These are phyloP conservation scores for Zoysia pacifica DNA, from an alignment of 176 grass and related monocot species.

Conservation along the genomic window DNA sequence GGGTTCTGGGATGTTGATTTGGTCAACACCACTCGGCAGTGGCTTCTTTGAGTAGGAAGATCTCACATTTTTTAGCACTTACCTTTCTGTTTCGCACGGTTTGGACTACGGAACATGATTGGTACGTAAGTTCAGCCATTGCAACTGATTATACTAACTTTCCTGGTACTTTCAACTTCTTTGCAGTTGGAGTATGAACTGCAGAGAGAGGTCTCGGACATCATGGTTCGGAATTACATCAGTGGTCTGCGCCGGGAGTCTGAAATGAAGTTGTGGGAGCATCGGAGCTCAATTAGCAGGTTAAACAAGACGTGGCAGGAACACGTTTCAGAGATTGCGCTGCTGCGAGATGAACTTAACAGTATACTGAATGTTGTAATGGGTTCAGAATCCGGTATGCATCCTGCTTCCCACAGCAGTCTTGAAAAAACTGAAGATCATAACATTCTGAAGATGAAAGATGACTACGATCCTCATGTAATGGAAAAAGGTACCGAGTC, in stretches of 20 bases:
- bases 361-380: constrained; percentile 28
- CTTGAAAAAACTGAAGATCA: constrained; percentile 48
- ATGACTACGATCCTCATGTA: constrained; percentile 36
- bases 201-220: constrained; percentile 51
- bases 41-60: neutral
- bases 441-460: constrained; percentile 39
- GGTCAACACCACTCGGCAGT: neutral
- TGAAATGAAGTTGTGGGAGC: constrained; percentile 60
- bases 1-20: neutral
- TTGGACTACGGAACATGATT: neutral
- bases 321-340: constrained; percentile 41
- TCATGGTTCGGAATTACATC: constrained; percentile 57
- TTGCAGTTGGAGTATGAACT: constrained; percentile 66
- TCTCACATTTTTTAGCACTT: neutral
- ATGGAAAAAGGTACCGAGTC: constrained; percentile 30
- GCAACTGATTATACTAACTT: neutral
- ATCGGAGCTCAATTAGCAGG: constrained; percentile 40
- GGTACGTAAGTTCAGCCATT: neutral
- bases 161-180: neutral
- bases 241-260: constrained; percentile 42
- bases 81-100: neutral
- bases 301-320: constrained; percentile 38
- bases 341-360: constrained; percentile 51
- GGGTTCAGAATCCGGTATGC: constrained; percentile 29
- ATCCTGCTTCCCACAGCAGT: constrained; percentile 24